Conservation (phyloP, 768 basidiomycete genomes). For the Paxillus rubicundulus region DNA sequence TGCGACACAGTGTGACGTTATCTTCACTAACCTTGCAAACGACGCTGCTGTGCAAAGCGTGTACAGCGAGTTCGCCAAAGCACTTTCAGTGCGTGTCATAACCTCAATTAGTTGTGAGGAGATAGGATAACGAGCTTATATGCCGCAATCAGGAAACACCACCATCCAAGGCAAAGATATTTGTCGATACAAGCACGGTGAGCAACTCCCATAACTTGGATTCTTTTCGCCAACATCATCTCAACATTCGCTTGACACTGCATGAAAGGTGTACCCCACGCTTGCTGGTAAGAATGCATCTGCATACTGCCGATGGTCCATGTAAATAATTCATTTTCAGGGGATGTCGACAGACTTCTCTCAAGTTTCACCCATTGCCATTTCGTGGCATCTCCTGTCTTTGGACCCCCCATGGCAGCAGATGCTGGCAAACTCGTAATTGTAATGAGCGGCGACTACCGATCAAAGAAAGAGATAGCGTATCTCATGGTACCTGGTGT, state of each 20-base stretch:
- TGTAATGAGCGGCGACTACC: constrained; percentile 77
- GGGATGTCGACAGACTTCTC: constrained; percentile 67
- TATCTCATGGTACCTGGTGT: constrained; percentile 78
- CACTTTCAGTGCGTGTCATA: constrained; percentile 47
- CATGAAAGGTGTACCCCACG: constrained; percentile 51
- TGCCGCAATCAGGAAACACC: constrained; percentile 34
- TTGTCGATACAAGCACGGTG: constrained; percentile 85
- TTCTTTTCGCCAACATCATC: neutral
- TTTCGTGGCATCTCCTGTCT: constrained; percentile 76
- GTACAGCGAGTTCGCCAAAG: constrained; percentile 58
- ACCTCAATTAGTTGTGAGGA: neutral
- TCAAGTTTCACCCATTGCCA: constrained; percentile 55
- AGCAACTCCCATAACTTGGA: constrained; percentile 21
- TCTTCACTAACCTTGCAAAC: constrained; percentile 69
- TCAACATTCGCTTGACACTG: constrained; percentile 5
- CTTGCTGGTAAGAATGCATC: constrained; percentile 40
- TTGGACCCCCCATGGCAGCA: constrained; percentile 68
- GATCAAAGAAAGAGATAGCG: constrained; percentile 77
- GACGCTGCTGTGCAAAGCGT: constrained; percentile 68
- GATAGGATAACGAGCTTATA: constrained; percentile 2
- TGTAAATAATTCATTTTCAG: constrained; percentile 29
- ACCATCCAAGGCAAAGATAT: constrained; percentile 60
- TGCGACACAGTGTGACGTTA: constrained; percentile 65
- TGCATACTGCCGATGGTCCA: neutral
- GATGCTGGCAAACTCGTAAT: constrained; percentile 64